Evolutionary conservation across 1,139 yeast genomes (phyloP), one percentile per base, ranked within the genome.

Genomic region (Meyerozyma athensensis): DNA sequence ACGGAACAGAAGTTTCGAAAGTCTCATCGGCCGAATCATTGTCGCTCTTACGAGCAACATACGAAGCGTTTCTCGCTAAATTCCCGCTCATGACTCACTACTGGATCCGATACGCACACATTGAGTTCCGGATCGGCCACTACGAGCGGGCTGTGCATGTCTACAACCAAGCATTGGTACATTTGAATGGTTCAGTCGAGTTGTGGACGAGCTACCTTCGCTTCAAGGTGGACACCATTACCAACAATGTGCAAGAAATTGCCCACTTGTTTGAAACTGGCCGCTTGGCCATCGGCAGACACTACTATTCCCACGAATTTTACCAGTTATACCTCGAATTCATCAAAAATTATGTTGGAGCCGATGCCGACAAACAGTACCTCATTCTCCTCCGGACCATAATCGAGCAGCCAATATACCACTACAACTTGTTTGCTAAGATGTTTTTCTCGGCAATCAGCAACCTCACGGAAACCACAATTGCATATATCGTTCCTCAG

Each of bases 11-110:
- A 8, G 58, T 79, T 34, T 60, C 59, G 32, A 76, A 79, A 47
- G 53, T 65, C 4, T 68, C 84, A 4, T 53, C 73, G 2, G 41
- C 47, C 1, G 52, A 57, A 7, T 68, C 71, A 23, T 47, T 74
- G 9, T 59, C 63, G 14, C 50, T 71, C n/a, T 59, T 79, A 36
- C 57, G 80, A 34, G 49, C 63, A 2, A 63, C 83, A 0, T 86
- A 79, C 51, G 72, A 72, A 36, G 68, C 75, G 18, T 61, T 90
- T 38, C 64, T 92, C 10, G 61, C 59, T 2, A 69, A 73, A 39
- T 89, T 72, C 56, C 97, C 97, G 0, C 63, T 72, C 26, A 59
- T 83, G 26, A 86, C 81, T 50, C 86, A 85, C 35, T 86, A 85
- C 56, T 86, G 97, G 92, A 69, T 82, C 33, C 75, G 79, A 44